Evolutionary conservation across 768 basidiomycete species (phyloP), one percentile per base, ranked within the genome.

Genomic region (Calvatia gigantea): DNA sequence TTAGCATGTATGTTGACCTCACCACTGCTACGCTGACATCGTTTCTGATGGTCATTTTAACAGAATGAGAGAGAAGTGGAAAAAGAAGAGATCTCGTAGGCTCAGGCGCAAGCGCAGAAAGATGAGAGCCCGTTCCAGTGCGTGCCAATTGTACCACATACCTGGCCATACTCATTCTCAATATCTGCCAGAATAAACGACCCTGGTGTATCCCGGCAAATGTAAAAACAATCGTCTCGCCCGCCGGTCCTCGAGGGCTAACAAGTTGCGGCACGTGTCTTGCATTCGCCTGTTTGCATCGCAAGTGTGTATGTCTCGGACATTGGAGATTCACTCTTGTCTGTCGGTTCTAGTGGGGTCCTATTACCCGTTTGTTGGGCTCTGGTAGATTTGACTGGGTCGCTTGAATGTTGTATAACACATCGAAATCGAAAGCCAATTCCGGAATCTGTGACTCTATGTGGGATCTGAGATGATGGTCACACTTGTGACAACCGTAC

Each of bases 1-100:
- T 60, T 65, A 58, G 60, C 60, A 72, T 60, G 74, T 75, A 57
- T 25, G 71, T 64, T 25, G 14, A n/a, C 25, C 8, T 9, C 35
- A 12, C 56, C 28, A 2, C 28, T 2, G 21, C 50, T 23, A 14
- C 25, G 43, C 42, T 32, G 11, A 28, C 14, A n/a, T 31, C 6
- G 19, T 47, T 43, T 2, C 46, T 51, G 7, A 42, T 25, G 35
- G 27, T 42, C 0, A 19, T 35, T 25, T 23, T 37, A 38, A 51
- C 63, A 87, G 83, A 61, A 93, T 92, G 91, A 91, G 91, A 89
- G 91, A 92, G 75, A 93, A 93, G 86, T 93, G 91, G 91, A 92
- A 92, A 85, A 94, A 94, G 78, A 94, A 94, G 82, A 83, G 91
- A 70, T 91, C 91, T 61, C 86, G 91, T 72, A 89, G 91, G 70